phyloP scores from a whole-genome alignment of 2,329 filamentous ascomycete genomes.

The Talaromyces sp. region DNA sequence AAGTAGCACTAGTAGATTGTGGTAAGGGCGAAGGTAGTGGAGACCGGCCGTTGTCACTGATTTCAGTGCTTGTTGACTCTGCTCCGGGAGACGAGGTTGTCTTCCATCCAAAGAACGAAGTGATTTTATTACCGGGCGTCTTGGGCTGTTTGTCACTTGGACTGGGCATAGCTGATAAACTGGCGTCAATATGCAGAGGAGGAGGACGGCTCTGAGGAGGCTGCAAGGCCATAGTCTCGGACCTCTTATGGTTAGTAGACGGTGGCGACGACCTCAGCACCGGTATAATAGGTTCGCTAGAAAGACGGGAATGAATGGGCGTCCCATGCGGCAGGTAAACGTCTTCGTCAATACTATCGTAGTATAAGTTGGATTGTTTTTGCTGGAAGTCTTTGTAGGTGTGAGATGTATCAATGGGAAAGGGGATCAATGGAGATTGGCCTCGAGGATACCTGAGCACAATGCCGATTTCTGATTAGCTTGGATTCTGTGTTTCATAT shows the following conservation, averaged over 20 bases:
- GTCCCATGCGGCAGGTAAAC: constrained; percentile 34
- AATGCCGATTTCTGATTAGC: constrained; percentile 12
- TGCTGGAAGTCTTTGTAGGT: constrained; percentile 17
- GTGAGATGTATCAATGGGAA: constrained; percentile 31
- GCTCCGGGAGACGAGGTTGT: constrained; percentile 49
- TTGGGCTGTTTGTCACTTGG: constrained; percentile 41
- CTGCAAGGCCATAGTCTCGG: constrained; percentile 43
- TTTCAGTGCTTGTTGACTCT: constrained; percentile 58
- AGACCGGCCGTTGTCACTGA: constrained; percentile 57
- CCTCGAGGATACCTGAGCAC: constrained; percentile 37
- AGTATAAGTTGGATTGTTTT: constrained; percentile 13
- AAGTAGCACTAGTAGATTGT: constrained; percentile 30
- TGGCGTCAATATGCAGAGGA: constrained; percentile 42
- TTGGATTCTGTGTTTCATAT: constrained; percentile 3
- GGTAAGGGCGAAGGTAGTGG: constrained; percentile 53
- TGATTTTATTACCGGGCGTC: constrained; percentile 54
- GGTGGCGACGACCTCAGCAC: constrained; percentile 65
- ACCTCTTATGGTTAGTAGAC: constrained; percentile 41
- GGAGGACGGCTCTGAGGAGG: constrained; percentile 36
- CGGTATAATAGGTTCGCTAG: constrained; percentile 46
- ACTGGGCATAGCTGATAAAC: constrained; percentile 31
- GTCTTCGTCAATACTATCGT: constrained; percentile 23
- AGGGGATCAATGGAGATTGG: constrained; percentile 28
- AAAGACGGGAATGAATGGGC: constrained; percentile 36
- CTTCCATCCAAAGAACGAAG: constrained; percentile 65